Conservation (phyloP, 2,329 filamentous ascomycete species). For the Epichloe hybrida region DNA sequence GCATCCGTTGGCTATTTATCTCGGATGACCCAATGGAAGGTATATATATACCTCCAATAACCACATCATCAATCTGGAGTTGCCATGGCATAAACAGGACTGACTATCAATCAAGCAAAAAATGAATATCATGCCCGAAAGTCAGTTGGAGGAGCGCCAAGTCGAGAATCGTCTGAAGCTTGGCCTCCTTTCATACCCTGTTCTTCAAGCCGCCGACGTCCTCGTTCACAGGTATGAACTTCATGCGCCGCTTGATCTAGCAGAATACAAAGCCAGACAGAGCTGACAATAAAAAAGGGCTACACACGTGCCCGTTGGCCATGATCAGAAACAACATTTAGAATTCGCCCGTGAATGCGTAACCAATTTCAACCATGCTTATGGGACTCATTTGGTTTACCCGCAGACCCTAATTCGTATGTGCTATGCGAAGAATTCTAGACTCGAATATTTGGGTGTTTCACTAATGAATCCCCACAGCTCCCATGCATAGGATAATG, state of each 20-base stretch:
- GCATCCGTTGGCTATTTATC: slow-evolving; percentile 88
- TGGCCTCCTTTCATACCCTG: slow-evolving; percentile 89
- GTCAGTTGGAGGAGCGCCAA: slow-evolving; percentile 42
- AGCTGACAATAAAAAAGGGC: slow-evolving; percentile 35
- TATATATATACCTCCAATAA: slow-evolving; percentile 17
- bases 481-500: slow-evolving; percentile 78
- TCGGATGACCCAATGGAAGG: slow-evolving; percentile 99
- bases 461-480: slow-evolving; percentile 24
- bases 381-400: slow-evolving; percentile 47
- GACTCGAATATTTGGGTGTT: neutral
- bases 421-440: slow-evolving; percentile 1
- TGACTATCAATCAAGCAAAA: slow-evolving; percentile 47
- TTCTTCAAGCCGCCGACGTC: slow-evolving; percentile 89
- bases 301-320: slow-evolving; percentile 92
- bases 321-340: slow-evolving; percentile 86
- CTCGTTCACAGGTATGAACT: slow-evolving; percentile 57
- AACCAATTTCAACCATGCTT: slow-evolving; percentile 71
- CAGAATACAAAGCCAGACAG: neutral
- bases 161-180: slow-evolving; percentile 57
- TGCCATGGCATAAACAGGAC: neutral
- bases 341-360: slow-evolving; percentile 84
- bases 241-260: neutral
- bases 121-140: slow-evolving; percentile 47
- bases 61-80: neutral
- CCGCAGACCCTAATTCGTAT: slow-evolving; percentile 63